Percentiles rank a stretch among this genome's conserved stretches.
Conservation (phyloP, 108 stramenopile genomes). For the Craspedostauros australis region DNA sequence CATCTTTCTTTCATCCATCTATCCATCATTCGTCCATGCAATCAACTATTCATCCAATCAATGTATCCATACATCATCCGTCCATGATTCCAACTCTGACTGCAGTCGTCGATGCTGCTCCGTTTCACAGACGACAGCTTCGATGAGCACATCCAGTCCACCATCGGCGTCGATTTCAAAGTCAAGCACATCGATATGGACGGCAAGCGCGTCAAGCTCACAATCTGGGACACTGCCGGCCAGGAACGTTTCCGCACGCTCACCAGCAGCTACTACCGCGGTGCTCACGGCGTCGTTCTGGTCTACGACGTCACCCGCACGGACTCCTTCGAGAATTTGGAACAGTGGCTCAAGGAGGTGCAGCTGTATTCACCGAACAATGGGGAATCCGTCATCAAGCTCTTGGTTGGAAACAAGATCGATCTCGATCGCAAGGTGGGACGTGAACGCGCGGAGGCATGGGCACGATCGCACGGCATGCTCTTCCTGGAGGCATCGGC, state of each 20-base stretch:
- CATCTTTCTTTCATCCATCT: not conserved
- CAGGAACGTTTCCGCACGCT: slow-evolving; percentile 99
- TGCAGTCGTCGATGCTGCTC: slow-evolving; percentile 88
- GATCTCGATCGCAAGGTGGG: slow-evolving; percentile 85
- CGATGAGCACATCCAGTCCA: slow-evolving; percentile 95
- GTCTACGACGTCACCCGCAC: slow-evolving; percentile 97
- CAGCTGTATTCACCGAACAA: slow-evolving; percentile 91
- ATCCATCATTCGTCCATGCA: not conserved
- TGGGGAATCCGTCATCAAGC: slow-evolving; percentile 93
- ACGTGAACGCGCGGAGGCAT: slow-evolving; percentile 86
- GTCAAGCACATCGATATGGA: slow-evolving; percentile 82
- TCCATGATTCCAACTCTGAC: not conserved
- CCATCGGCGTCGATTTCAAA: slow-evolving; percentile 98
- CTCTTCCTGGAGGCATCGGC: slow-evolving; percentile 95
- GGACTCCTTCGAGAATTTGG: slow-evolving; percentile 97
- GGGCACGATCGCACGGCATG: slow-evolving; percentile 94
- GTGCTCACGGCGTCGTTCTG: slow-evolving; percentile 98
- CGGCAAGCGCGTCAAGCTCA: slow-evolving; percentile 89
- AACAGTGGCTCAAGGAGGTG: slow-evolving; percentile 97
- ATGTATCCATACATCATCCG: not conserved
- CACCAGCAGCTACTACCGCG: slow-evolving; percentile 96
- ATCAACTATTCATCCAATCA: not conserved
- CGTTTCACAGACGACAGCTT: slow-evolving; percentile 98
- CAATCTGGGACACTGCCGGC: slow-evolving; percentile 97
- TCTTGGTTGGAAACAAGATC: slow-evolving; percentile 97